These are phyloP conservation scores for Amylocystis lapponica DNA, from an alignment of 768 basidiomycete species.

Conservation along the genomic window DNA sequence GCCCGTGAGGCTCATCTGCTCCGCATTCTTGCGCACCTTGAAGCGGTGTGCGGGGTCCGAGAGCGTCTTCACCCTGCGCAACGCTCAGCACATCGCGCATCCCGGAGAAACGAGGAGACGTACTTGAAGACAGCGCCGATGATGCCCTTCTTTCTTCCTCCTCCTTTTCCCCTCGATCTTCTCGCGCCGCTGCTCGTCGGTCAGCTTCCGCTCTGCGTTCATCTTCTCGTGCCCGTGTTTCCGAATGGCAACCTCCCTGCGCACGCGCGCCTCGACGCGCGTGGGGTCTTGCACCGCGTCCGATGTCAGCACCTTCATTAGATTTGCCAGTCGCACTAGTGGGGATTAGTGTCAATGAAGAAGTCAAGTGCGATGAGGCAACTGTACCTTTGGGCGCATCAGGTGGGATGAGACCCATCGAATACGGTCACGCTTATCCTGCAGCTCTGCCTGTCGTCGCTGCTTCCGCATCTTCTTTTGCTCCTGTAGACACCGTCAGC, in stretches of 20 bases:
- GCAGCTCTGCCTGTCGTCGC: constrained; percentile 77
- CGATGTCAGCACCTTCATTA: constrained; percentile 96
- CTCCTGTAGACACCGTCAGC: constrained; percentile 41
- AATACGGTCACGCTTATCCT: constrained; percentile 92
- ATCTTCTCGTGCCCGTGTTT: constrained; percentile 88
- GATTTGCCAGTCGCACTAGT: constrained; percentile 84
- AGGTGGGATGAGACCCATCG: constrained; percentile 95
- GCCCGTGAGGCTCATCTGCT: constrained; percentile 83
- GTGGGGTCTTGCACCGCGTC: constrained; percentile 98
- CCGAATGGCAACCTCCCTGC: constrained; percentile 88
- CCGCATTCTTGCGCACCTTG: constrained; percentile 96
- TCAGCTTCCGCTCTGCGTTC: constrained; percentile 89
- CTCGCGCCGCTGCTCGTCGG: constrained; percentile 82
- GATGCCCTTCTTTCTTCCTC: constrained; percentile 86
- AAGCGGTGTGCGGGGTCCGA: constrained; percentile 91
- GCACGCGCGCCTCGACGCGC: constrained; percentile 91
- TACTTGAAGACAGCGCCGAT: constrained; percentile 89
- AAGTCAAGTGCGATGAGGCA: background rate
- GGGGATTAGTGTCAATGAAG: background rate
- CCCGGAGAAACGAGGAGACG: constrained; percentile 25
- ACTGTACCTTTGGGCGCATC: constrained; percentile 86
- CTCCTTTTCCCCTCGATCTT: constrained; percentile 80
- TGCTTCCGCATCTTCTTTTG: constrained; percentile 97
- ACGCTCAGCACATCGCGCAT: background rate
- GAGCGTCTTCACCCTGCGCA: constrained; percentile 70